Conservation (phyloP, 768 basidiomycete species). For the Leccinum rimulosum region DNA sequence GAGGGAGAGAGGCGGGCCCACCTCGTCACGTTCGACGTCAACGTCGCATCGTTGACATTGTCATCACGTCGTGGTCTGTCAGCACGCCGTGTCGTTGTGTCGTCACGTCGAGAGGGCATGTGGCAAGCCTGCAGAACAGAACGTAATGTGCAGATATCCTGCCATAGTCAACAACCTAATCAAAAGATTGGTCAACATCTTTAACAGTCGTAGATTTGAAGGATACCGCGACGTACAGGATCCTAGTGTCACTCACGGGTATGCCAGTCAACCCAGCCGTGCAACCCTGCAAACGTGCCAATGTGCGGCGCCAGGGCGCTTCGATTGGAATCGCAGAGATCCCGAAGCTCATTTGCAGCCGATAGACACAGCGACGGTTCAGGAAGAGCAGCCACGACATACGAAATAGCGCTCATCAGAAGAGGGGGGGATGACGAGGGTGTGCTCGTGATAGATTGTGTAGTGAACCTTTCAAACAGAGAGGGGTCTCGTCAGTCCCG, state of each 20-base stretch:
- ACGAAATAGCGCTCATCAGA: slow-evolving; percentile 63
- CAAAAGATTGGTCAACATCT: too few species aligned
- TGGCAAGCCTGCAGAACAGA: too few species aligned
- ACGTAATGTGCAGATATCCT: too few species aligned
- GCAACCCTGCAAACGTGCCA: slow-evolving; percentile 77
- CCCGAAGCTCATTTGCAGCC: slow-evolving; percentile 80
- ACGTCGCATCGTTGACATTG: too few species aligned
- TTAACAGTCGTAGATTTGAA: too few species aligned
- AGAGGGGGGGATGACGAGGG: slow-evolving; percentile 38
- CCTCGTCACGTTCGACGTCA: too few species aligned
- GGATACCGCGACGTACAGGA: too few species aligned
- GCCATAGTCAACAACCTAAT: too few species aligned
- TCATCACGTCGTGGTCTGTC: too few species aligned
- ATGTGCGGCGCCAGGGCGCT: slow-evolving; percentile 82
- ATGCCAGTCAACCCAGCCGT: slow-evolving; percentile 70
- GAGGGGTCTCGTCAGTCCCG: not conserved
- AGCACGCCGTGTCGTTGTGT: too few species aligned
- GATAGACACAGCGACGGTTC: slow-evolving; percentile 63
- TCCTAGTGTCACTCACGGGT: slow-evolving; percentile 48
- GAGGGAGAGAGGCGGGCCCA: too few species aligned
- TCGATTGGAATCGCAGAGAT: slow-evolving; percentile 88
- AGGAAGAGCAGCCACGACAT: slow-evolving; percentile 67
- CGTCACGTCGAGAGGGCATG: too few species aligned
- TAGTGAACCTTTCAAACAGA: slow-evolving; percentile 57
- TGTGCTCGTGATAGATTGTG: slow-evolving; percentile 35